A percentile compares a stretch with the other conserved stretches of the same genome.
These are phyloP conservation scores for Fusarium nanum DNA, from an alignment of 2,329 filamentous ascomycete species.

Conservation along the genomic window DNA sequence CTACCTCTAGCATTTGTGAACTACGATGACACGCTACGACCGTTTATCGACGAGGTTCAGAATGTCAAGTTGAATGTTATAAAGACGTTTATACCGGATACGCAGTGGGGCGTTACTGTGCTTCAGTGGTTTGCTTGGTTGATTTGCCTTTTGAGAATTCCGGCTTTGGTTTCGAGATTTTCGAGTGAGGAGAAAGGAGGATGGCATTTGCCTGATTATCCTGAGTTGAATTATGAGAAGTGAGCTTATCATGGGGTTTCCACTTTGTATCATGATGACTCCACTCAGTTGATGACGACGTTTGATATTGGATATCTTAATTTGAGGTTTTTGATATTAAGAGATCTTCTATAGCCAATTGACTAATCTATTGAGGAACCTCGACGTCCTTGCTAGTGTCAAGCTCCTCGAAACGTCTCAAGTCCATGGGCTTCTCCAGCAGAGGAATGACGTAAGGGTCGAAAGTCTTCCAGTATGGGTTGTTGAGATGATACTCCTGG, in stretches of 20 bases:
- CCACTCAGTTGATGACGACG: neutral
- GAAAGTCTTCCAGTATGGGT: conserved; percentile 81
- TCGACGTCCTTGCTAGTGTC: conserved; percentile 65
- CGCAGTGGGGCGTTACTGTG: conserved; percentile 17
- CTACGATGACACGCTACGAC: conserved; percentile 19
- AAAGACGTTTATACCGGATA: conserved; percentile 8
- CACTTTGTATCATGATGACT: neutral
- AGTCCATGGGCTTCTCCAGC: conserved; percentile 75
- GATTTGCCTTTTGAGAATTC: conserved; percentile 19
- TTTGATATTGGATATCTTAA: neutral
- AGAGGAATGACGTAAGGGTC: conserved; percentile 78
- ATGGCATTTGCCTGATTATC: conserved; percentile 24
- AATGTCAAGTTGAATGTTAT: conserved; percentile 22
- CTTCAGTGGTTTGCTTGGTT: conserved; percentile 31
- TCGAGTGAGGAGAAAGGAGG: conserved; percentile 32
- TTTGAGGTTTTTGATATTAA: neutral
- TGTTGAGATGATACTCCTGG: conserved; percentile 73
- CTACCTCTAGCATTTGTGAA: conserved; percentile 21
- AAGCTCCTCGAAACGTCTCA: conserved; percentile 74
- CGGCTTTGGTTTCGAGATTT: conserved; percentile 21
- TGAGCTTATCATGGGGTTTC: neutral
- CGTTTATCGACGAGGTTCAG: conserved; percentile 28
- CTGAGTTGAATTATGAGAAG: neutral
- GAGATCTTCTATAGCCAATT: neutral
- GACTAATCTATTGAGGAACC: conserved; percentile 48